phyloP scores from a whole-genome alignment of 371 early-diverging fungal genomes.

The Synchytrium microbalum region DNA sequence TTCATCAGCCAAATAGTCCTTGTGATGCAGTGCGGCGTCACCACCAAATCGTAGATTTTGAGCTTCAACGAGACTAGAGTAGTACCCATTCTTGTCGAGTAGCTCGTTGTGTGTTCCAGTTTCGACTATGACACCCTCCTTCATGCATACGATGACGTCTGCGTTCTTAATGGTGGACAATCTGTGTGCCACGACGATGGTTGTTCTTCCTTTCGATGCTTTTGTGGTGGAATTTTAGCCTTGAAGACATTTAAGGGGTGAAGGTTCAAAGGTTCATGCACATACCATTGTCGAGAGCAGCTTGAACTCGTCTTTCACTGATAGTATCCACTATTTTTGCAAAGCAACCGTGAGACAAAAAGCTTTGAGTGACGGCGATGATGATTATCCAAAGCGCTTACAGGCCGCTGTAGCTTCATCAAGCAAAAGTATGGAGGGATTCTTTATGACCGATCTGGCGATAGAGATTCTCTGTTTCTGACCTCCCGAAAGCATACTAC shows the following conservation, averaged over 20 bases:
- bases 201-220: slow-evolving; percentile 70
- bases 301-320: no score
- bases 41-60: no score
- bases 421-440: slow-evolving; percentile 76
- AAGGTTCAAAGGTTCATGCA: no score
- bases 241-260: no score
- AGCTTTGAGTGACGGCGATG: no score
- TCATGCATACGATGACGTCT: slow-evolving; percentile 47
- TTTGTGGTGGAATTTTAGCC: no score
- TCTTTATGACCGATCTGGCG: slow-evolving; percentile 76
- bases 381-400: no score
- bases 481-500: slow-evolving; percentile 46
- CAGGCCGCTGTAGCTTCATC: slow-evolving; percentile 58
- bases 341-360: no score
- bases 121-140: slow-evolving; percentile 57
- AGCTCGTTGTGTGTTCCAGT: slow-evolving; percentile 78
- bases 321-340: no score
- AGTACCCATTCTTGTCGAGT: slow-evolving; percentile 32
- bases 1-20: no score
- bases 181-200: slow-evolving; percentile 89
- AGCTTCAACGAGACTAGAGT: slow-evolving; percentile 30
- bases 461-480: slow-evolving; percentile 32
- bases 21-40: no score
- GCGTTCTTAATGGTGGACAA: slow-evolving; percentile 68
- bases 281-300: slow-evolving; percentile 71